A percentile compares a stretch with the other conserved stretches of the same genome.
phyloP scores from a whole-genome alignment of 805 yeast species.

The Myxozyma udenii region DNA sequence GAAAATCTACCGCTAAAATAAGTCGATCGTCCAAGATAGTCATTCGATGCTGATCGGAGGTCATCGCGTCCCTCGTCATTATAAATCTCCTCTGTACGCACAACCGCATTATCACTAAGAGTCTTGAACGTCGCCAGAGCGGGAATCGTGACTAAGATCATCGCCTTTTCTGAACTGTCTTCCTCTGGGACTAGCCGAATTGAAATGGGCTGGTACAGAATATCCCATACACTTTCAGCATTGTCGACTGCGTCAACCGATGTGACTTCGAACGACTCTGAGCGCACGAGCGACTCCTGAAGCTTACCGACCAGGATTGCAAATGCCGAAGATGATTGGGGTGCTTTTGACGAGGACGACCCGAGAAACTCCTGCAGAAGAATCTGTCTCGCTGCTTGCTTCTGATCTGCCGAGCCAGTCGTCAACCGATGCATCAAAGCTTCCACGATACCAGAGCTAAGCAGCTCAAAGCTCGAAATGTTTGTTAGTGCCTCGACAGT shows the following conservation, averaged over 20 bases:
- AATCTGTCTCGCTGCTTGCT: conserved; percentile 34
- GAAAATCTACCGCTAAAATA: too few relatives aligned
- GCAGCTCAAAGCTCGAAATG: conserved; percentile 72
- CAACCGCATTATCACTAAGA: conserved; percentile 41
- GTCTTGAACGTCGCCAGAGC: conserved; percentile 52
- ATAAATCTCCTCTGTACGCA: too few relatives aligned
- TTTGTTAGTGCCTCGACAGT: conserved; percentile 16
- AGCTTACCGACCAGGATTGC: conserved; percentile 53
- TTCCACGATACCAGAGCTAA: conserved; percentile 62
- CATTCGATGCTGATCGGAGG: too few relatives aligned
- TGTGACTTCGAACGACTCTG: conserved; percentile 67
- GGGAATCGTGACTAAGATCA: conserved; percentile 46
- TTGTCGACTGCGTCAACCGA: conserved; percentile 43
- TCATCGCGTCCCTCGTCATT: too few relatives aligned
- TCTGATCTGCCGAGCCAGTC: conserved; percentile 5
- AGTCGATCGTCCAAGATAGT: too few relatives aligned
- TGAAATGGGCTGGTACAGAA: conserved; percentile 67
- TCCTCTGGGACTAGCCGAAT: conserved; percentile 50
- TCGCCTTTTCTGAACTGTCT: conserved; percentile 27
- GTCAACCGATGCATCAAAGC: conserved; percentile 38
- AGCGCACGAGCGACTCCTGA: conserved; percentile 70
- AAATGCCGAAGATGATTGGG: conserved; percentile 40
- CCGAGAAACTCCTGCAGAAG: conserved; percentile 43
- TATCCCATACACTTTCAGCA: conserved; percentile 29
- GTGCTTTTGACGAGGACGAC: conserved; percentile 30